Evolutionary conservation across 169 alveolate species (phyloP).

Genomic region (Plasmodium ovale): DNA sequence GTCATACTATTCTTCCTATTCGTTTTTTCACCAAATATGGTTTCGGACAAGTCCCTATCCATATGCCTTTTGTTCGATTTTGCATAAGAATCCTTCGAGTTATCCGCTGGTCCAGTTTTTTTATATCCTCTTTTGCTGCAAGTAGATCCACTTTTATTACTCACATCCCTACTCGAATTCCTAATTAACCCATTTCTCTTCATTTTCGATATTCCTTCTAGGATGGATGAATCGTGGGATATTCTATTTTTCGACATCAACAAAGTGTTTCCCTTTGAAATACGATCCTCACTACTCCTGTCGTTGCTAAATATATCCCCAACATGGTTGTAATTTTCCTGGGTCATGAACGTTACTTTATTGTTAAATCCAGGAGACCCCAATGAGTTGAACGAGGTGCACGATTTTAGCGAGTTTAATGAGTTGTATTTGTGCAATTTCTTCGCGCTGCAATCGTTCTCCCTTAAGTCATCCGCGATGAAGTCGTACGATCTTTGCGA

Average conservation of each 20-base stretch:
- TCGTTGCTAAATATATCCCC: neutral
- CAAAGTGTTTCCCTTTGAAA: neutral
- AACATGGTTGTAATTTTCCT: neutral
- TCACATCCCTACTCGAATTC: neutral
- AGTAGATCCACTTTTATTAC: neutral
- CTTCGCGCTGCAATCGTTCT: too few relatives aligned
- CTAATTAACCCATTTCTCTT: conserved; percentile 5
- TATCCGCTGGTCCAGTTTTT: too few relatives aligned
- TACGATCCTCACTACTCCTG: neutral
- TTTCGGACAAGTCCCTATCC: conserved; percentile 14
- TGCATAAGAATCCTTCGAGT: neutral
- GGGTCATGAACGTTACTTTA: conserved; percentile 62
- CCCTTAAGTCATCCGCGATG: too few relatives aligned
- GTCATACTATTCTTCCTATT: neutral
- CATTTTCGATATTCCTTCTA: conserved; percentile 26
- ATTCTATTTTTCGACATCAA: neutral
- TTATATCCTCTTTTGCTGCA: conserved; percentile 1
- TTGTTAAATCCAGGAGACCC: conserved; percentile 12
- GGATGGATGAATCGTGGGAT: conserved; percentile 1
- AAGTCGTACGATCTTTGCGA: too few relatives aligned
- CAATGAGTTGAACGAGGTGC: too few relatives aligned
- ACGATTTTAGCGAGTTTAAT: too few relatives aligned
- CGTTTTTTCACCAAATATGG: neutral
- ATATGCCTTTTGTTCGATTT: neutral
- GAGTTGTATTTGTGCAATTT: too few relatives aligned